phyloP scores from a whole-genome alignment of 768 basidiomycete species.

The Xerocomus brunneocitrinus region DNA sequence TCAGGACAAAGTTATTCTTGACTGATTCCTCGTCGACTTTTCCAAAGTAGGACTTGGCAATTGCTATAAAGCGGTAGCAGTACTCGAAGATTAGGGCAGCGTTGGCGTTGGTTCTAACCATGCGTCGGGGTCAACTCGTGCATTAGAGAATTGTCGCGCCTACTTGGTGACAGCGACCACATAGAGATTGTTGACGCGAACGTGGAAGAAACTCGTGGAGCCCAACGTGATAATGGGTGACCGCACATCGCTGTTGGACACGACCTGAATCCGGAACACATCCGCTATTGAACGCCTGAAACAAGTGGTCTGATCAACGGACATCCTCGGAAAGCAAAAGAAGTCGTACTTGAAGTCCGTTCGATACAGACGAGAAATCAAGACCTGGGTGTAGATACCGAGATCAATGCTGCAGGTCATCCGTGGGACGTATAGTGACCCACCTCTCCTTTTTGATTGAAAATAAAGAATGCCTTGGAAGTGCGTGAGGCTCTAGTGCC shows the following conservation, averaged over 20 bases:
- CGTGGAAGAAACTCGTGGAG: slow-evolving; percentile 98
- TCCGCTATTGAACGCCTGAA: slow-evolving; percentile 91
- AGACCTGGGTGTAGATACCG: slow-evolving; percentile 49
- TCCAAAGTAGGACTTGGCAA: slow-evolving; percentile 94
- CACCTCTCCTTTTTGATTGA: slow-evolving; percentile 99
- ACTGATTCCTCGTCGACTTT: slow-evolving; percentile 97
- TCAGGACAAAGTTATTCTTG: slow-evolving; percentile 98
- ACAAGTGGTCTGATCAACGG: slow-evolving; percentile 2
- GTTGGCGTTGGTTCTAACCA: slow-evolving; percentile 83
- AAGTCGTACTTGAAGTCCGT: slow-evolving; percentile 88
- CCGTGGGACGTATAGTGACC: slow-evolving; percentile 15
- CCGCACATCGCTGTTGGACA: slow-evolving; percentile 94
- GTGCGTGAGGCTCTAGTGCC: background rate
- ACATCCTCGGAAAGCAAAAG: background rate
- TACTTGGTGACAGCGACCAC: slow-evolving; percentile 95
- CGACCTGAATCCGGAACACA: slow-evolving; percentile 98
- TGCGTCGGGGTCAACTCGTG: background rate
- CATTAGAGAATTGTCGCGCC: slow-evolving; percentile 22
- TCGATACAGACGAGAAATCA: slow-evolving; percentile 94
- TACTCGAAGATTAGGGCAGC: slow-evolving; percentile 98
- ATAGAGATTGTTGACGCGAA: slow-evolving; percentile 92
- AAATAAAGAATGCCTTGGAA: slow-evolving; percentile 94
- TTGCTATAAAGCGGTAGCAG: slow-evolving; percentile 92
- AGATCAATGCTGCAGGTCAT: slow-evolving; percentile 1
- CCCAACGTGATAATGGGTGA: slow-evolving; percentile 97